These are phyloP conservation scores for Penicillium malachiteum DNA, from an alignment of 495 filamentous ascomycete genomes.

Conservation along the genomic window DNA sequence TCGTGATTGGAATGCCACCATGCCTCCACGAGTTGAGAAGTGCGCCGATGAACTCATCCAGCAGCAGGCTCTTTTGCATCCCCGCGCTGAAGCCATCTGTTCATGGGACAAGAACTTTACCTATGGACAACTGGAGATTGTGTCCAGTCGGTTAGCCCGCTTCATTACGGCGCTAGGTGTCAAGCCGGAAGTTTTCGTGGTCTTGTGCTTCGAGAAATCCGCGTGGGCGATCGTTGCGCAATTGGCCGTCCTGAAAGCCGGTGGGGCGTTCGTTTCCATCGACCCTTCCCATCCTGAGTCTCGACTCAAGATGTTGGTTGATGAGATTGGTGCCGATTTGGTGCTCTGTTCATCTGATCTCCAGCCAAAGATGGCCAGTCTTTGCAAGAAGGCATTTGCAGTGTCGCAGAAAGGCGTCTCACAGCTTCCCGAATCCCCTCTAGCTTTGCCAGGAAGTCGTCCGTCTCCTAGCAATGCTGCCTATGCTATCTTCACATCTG, in stretches of 20 bases:
- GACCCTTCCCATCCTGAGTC: constrained; percentile 57
- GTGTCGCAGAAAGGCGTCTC: constrained; percentile 31
- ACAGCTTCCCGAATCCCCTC: constrained; percentile 25
- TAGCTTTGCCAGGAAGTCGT: constrained; percentile 11
- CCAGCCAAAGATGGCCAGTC: constrained; percentile 28
- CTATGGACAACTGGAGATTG: constrained; percentile 42
- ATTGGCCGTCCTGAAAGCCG: constrained; percentile 58
- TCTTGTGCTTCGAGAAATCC: constrained; percentile 58
- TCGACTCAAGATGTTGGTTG: constrained; percentile 53
- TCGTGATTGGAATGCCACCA: constrained; percentile 35
- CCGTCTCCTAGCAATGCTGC: constrained; percentile 33
- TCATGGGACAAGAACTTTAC: constrained; percentile 52
- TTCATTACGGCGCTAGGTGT: constrained; percentile 44
- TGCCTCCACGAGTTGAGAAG: constrained; percentile 32
- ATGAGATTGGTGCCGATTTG: constrained; percentile 41
- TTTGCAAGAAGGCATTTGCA: constrained; percentile 29
- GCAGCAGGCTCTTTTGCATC: constrained; percentile 31
- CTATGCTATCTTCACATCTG: constrained; percentile 53
- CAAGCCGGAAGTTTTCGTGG: constrained; percentile 44
- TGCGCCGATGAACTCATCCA: constrained; percentile 52
- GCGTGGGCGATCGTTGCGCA: constrained; percentile 53
- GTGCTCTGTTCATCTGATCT: constrained; percentile 40
- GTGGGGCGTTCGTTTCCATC: constrained; percentile 57
- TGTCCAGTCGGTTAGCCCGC: constrained; percentile 35
- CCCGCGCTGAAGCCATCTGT: constrained; percentile 39